Base-by-base conservation (phyloP, 139 green algal genomes). In the Yamagishiella unicocca region DNA sequence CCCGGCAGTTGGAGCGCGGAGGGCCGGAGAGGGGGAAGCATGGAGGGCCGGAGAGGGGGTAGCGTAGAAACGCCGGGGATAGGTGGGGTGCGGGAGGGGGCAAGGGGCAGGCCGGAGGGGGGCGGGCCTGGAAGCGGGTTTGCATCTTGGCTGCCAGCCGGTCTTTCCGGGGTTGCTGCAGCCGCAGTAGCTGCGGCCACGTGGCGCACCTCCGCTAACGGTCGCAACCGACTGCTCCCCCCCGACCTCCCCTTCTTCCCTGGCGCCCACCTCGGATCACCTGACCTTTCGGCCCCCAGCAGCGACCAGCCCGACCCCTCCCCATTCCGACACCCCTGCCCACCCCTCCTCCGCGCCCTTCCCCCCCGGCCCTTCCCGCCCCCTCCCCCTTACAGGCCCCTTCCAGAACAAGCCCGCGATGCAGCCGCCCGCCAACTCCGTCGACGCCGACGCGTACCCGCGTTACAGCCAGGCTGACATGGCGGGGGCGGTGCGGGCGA, bases 371-470 rank as follows among this genome's bases (percentile, higher is more conserved):
- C 37, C 9, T 76, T 53, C 68, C 37, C 3, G 10, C 37, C 37
- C 19, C 14, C 35, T 31, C 50, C 33, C n/a, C n/a, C 14, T 24
- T 22, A 31, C 78, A 84, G 78, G 35, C 24, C 79, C 79, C 29
- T 77, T 85, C 62, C 79, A 85, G 62, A 85, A 76, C 79, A 85
- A 86, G n/a, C 50, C 50, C 31, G 80, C 80, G 22, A 3, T 86
- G 22, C 6, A n/a, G 6, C 62, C 40, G 17, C 38, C 40, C 9
- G 2, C 21, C 2, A 10, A 6, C 45, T 2, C 21, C 62, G 33
- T 27, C 2, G 19, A 1, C 29, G 27, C 29, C 61, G 42, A 25
- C 53, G 14, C 33, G 7, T 37, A 40, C 29, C 72, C 72, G 29
- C 72, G 72, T 10, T 85, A 76, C 61, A 40, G 12, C 4, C 8